Base-by-base conservation (phyloP, 129 eudicot genomes). In the Tanacetum coccineum region DNA sequence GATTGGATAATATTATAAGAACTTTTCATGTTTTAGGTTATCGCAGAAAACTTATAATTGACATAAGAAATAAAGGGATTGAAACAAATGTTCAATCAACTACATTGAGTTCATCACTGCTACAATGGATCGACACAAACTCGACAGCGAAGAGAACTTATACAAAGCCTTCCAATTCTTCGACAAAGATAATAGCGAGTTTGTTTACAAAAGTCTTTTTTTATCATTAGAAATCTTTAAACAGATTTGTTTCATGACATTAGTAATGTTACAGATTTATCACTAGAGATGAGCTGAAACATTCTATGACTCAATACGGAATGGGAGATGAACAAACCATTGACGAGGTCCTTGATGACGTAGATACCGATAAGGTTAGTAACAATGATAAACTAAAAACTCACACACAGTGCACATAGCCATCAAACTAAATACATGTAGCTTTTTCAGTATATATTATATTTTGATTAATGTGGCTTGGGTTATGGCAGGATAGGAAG, bases 311-410 rank as follows among this genome's bases (percentile, higher is more conserved):
- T 8, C 67, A 86, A 45, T 84, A 85, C 26, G 89, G 87, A 65
- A 88, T 88, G 89, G 95, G 95, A 30, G 92, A 88, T 65, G 95
- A 88, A 62, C 90, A 86, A 73, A 93, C 95, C 30, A 88, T 82
- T 55, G 81, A 84, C 45, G 95, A 92, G 79, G 77, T 88, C 66
- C 76, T 93, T 26, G 73, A 82, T 20, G 98, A 92, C 59, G 89
- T 92, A 6, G 98, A 92, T 60, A 84, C 92, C 7, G 82, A 92
- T 73, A 83, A 78, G 70, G 96, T 88, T 66, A 53, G 70, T 30
- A 0, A 51, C 49, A 60, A 21, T 52, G 18, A 60, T 21, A 25
- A n/a, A 39, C 40, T 36, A 6, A 25, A 45, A 46, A 28, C 26
- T 46, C 6, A 8, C 6, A 8, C 39, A 32, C 30, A n/a, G 1